Percentiles rank a stretch among this genome's conserved stretches.
Conservation (phyloP, 1,284 basidiomycete species). For the Stereum hirsutum region DNA sequence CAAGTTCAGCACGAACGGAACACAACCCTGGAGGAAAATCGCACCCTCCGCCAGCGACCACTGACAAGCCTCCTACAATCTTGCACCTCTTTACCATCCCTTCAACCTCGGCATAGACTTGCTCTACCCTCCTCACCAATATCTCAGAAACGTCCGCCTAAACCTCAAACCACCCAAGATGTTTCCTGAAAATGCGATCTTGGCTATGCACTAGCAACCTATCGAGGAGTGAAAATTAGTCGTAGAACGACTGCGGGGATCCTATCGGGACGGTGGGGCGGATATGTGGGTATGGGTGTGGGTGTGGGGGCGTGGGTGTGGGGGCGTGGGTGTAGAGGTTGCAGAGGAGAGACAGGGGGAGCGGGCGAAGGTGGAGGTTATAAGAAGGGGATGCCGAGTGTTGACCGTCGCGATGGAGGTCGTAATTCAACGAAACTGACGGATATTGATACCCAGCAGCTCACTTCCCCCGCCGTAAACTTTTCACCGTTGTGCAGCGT, state of each 20-base stretch:
- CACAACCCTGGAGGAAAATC: slow-evolving; percentile 19
- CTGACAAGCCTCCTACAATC: slow-evolving; percentile 69
- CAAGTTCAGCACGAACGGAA: too few species aligned
- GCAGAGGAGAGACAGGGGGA: slow-evolving; percentile 21
- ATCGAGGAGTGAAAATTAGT: slow-evolving; percentile 87
- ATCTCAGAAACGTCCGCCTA: slow-evolving; percentile 71
- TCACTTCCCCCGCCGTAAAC: slow-evolving; percentile 5
- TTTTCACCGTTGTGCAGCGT: background rate
- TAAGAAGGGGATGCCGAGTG: slow-evolving; percentile 23
- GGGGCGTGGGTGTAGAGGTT: slow-evolving; percentile 25
- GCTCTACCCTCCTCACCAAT: slow-evolving; percentile 59
- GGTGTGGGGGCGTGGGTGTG: slow-evolving; percentile 25
- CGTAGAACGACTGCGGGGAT: slow-evolving; percentile 90
- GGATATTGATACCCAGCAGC: slow-evolving; percentile 1
- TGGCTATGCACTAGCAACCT: slow-evolving; percentile 84
- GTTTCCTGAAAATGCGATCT: slow-evolving; percentile 81
- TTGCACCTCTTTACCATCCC: slow-evolving; percentile 77
- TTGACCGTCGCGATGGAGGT: slow-evolving; percentile 30
- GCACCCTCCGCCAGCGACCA: slow-evolving; percentile 81
- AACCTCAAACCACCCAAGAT: slow-evolving; percentile 64
- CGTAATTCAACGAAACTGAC: slow-evolving; percentile 22
- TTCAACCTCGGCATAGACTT: slow-evolving; percentile 65
- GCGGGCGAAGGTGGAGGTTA: slow-evolving; percentile 13
- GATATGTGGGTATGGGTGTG: slow-evolving; percentile 20
- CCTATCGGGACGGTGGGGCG: slow-evolving; percentile 65